A percentile compares a stretch with the other conserved stretches of the same genome.
phyloP scores from a whole-genome alignment of 2,329 filamentous ascomycete species.

The Cladophialophora exuberans region DNA sequence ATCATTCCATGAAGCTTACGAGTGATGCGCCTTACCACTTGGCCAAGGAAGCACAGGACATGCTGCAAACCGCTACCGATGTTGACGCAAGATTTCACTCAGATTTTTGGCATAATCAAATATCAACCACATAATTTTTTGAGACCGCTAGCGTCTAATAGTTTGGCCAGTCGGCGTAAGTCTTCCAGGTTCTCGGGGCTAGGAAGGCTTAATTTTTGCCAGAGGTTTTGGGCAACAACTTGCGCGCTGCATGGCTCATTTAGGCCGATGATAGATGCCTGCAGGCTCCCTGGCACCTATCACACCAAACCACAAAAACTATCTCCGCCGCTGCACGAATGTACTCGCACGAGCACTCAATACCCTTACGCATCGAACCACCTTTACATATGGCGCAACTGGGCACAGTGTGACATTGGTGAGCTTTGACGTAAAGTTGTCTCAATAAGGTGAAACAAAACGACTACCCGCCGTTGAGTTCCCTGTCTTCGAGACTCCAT shows the following conservation, averaged over 20 bases:
- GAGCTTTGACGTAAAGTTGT: conserved; percentile 1
- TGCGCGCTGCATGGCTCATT: not conserved
- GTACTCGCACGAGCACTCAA: too few species aligned
- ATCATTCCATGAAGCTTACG: conserved; percentile 20
- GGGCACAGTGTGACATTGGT: not conserved
- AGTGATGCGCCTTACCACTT: conserved; percentile 3
- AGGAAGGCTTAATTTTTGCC: too few species aligned
- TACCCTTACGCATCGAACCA: too few species aligned
- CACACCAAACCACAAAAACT: not conserved
- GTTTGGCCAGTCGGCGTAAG: too few species aligned
- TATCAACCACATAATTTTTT: too few species aligned
- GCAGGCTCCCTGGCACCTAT: not conserved
- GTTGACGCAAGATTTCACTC: too few species aligned
- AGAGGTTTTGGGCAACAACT: not conserved
- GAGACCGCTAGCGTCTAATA: too few species aligned
- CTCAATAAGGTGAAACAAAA: not conserved
- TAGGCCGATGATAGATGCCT: not conserved
- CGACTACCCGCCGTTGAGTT: not conserved
- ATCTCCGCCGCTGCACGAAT: not conserved
- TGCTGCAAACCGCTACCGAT: too few species aligned
- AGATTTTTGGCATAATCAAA: too few species aligned
- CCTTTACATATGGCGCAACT: not conserved
- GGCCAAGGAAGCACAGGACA: not conserved
- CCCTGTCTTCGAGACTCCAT: not conserved
- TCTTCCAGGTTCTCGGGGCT: too few species aligned